Conservation (phyloP, 1,139 yeast species). For the Sugiyamaella novakii region DNA sequence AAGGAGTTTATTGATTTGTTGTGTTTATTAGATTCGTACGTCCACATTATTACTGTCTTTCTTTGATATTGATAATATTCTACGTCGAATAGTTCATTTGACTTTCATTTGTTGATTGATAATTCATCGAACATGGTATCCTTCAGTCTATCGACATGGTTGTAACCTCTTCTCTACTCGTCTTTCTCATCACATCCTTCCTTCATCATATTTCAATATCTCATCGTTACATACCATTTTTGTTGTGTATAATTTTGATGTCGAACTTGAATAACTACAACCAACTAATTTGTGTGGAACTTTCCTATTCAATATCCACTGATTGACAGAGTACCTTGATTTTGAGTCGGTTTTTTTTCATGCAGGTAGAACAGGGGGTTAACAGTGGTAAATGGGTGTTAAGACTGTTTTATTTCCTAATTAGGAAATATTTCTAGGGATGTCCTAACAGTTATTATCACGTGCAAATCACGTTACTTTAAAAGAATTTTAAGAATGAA, state of each 20-base stretch:
- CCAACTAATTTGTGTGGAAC: slow-evolving; percentile 12
- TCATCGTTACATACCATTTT: slow-evolving; percentile 15
- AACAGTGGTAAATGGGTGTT: background rate
- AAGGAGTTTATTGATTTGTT: no score
- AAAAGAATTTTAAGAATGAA: no score
- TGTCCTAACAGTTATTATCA: no score
- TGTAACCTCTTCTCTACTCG: no score
- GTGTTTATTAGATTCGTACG: no score
- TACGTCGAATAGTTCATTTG: background rate
- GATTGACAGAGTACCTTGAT: no score
- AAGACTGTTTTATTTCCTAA: slow-evolving; percentile 11
- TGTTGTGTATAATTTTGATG: slow-evolving; percentile 17
- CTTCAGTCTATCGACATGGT: background rate
- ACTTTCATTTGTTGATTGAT: background rate
- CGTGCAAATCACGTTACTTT: no score
- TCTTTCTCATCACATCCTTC: background rate
- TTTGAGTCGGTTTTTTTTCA: slow-evolving; percentile 11
- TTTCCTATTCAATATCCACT: slow-evolving; percentile 6
- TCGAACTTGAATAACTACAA: slow-evolving; percentile 17
- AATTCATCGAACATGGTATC: no score
- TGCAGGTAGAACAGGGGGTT: background rate
- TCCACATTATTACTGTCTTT: no score
- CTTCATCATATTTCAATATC: background rate
- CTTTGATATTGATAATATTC: background rate
- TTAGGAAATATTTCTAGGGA: no score